Evolutionary conservation across 2,329 filamentous ascomycete genomes (phyloP), one percentile per base, ranked within the genome.

Genomic region (Leptographium radiaticola): DNA sequence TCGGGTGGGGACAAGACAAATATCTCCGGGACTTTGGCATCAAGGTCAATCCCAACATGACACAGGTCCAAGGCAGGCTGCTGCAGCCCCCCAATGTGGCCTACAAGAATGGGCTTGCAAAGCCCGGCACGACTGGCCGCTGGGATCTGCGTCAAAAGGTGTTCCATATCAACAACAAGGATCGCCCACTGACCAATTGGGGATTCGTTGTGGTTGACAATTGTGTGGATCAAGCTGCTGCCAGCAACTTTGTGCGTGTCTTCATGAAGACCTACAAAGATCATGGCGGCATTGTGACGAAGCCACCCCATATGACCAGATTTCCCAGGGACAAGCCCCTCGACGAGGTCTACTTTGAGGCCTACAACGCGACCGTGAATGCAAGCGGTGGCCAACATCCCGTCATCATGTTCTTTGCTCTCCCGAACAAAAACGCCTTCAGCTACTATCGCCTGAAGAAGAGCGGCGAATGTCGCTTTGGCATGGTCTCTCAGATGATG

Each of bases 391-490:
- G 79, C 10, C 63, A 65, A 0, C 73, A 76, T 1, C 87, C 90
- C 0, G 84, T 93, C 64, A 77, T 98, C 4, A 66, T 98, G 10
- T 78, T 97, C 60, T 84, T 91, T 61, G 75, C 97, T 12, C 74
- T 96, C 1, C 76, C 77, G 0, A 79, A 83, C 64, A 86, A 85
- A 63, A 84, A 89, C 58, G 71, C 79, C 0, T 80, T 81, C 15
- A 74, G 81, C 0, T 98, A 98, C 62, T 81, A 87, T 52, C 81
- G 87, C 0, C 78, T 97, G 66, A 98, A 98, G 80, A 90, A 90
- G 69, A 87, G 80, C 31, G 84, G 81, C 57, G 93, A 98, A 61
- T 91, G 87, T 63, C 83, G 87, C 38, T 90, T 82, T 59, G 89
- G 86, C n/a, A 77, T 90, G 15, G 75, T 89, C 0, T 88, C 89